Base-by-base conservation (phyloP, 192 early-diverging fungal genomes). In the Geranomyces michiganensis region DNA sequence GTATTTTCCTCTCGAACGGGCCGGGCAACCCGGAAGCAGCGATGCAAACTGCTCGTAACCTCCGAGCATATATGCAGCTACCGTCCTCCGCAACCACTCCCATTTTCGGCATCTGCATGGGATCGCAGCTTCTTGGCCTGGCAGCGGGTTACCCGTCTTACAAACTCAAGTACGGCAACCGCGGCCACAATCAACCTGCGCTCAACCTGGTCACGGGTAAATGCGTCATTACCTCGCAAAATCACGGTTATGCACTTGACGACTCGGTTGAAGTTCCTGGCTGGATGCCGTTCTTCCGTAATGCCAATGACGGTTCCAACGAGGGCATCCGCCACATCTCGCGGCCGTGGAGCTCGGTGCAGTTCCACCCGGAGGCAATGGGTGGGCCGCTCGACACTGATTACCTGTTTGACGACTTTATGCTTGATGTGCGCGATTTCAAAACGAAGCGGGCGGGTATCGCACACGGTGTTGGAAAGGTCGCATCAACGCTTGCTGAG, bases 151-250 rank as follows among this genome's bases (percentile, higher is more conserved):
- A 94, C 13, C 78, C 82, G 71, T 97, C 97, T 31, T 85, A 87
- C 76, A 99, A 99, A 85, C 92, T 99, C 92, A 94, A 94, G 76
- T 99, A 92, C 76, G 97, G 97, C 74, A 99, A 99, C 87, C 92
- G 97, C 74, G 97, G 97, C 30, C 97, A 99, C 78, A 99, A 99
- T 83, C 97, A 98, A 70, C 97, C 97, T 32, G 98, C 96, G 82
- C 96, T 95, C 0, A 88, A 98, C 79, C 81, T 94, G 87, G 85
- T 92, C 67, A 95, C 94, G 60, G 91, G 96, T 60, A 92, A 95
- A 45, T 99, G 97, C 81, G 95, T 95, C 84, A 99, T 99, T 72
- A 96, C 94, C 8, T 96, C 96, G 14, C 97, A 99, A 84, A 99
- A 99, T 84, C 97, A 98, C 79, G 96, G 95, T 36, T 99, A 93